Base-by-base conservation (phyloP, 176 grass and related monocot species). In the Carex myosuroides region DNA sequence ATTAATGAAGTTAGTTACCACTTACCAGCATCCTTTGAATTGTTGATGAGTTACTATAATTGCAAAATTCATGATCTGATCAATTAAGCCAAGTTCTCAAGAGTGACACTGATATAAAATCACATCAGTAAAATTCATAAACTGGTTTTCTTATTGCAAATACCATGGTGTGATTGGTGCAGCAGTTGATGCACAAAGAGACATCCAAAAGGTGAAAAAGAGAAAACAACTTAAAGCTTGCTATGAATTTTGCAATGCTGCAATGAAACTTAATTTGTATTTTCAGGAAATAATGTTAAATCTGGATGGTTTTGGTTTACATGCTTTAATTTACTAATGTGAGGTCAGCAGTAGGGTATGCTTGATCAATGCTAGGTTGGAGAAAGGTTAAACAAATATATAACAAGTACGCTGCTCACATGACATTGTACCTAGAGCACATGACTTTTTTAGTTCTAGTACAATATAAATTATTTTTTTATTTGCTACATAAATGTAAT, bases 311-410 rank as follows among this genome's bases (percentile, higher is more conserved):
- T 4, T 30, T 76, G 22, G 21, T 55, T 4, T 32, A 16, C 13
- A 77, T 55, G 48, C 21, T 53, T 26, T 54, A 26, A 0, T 26
- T 26, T 26, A 26, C 26, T 26, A 26, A 26, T 26, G 73, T 78
- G 73, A 55, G 73, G 26, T 78, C 73, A 78, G 24, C 20, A 77
- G 46, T 12, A 77, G 12, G 32, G 22, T 54, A 55, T 77, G 12
- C n/a, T 55, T 18, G 73, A 77, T 78, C 73, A 78, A 56, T 78
- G 73, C 73, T 78, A 78, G 73, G 73, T 78, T 78, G 73, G 73
- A 57, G 52, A 57, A 35, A 35, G 73, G 26, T 35, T 78, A 57
- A 78, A 56, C 1, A 56, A 78, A 56, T 32, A 77, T 30, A 78
- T 35, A 18, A 32, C 13, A 29, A 78, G 73, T 78, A 78, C 73